Evolutionary conservation across 2,329 filamentous ascomycete species (phyloP).

Genomic region (Aspergillus sp.): DNA sequence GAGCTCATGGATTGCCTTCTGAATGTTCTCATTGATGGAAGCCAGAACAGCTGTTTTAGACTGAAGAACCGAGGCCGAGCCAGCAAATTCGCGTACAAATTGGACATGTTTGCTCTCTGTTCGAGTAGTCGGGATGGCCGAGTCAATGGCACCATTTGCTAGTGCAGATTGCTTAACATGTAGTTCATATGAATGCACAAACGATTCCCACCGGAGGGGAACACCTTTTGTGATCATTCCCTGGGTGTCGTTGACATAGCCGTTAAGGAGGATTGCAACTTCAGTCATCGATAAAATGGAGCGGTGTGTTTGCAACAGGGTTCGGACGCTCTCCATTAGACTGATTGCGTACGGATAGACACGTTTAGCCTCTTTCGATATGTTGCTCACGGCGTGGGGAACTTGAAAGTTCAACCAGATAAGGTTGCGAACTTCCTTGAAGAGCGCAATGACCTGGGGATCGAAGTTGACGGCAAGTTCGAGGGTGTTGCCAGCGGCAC

Average conservation of each 20-base stretch:
- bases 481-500: conserved; percentile 83
- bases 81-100: conserved; percentile 91
- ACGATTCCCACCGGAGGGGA: conserved; percentile 93
- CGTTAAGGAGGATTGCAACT: conserved; percentile 81
- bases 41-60: conserved; percentile 77
- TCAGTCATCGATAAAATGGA: conserved; percentile 83
- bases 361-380: conserved; percentile 97
- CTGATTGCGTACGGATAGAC: conserved; percentile 98
- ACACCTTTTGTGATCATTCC: conserved; percentile 80
- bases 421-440: conserved; percentile 97
- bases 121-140: conserved; percentile 56
- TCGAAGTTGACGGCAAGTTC: conserved; percentile 96
- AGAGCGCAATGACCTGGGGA: conserved; percentile 91
- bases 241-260: conserved; percentile 90
- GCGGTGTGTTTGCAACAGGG: conserved; percentile 81
- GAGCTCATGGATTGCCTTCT: conserved; percentile 80
- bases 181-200: conserved; percentile 93
- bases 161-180: conserved; percentile 68
- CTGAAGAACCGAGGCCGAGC: conserved; percentile 82
- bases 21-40: conserved; percentile 75
- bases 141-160: conserved; percentile 60
- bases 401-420: conserved; percentile 94
- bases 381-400: conserved; percentile 89
- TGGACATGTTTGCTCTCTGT: conserved; percentile 92
- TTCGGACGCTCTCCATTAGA: conserved; percentile 97